These are phyloP conservation scores for Saccharomycopsis vini DNA, from an alignment of 805 yeast species.

Conservation along the genomic window DNA sequence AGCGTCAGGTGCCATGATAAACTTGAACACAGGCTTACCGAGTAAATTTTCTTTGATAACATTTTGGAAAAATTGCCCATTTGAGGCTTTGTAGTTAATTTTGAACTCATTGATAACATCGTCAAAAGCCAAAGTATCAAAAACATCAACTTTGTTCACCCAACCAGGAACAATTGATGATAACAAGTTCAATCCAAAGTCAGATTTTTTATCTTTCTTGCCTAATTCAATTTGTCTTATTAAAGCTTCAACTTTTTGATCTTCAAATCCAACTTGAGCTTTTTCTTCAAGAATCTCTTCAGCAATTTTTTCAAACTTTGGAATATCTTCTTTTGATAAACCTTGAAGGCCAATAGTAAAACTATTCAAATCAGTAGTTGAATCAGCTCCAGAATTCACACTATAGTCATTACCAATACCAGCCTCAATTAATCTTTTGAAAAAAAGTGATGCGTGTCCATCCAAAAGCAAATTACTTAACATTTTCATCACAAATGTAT, in stretches of 20 bases:
- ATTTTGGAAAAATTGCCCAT: conserved; percentile 52
- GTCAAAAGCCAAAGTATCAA: conserved; percentile 59
- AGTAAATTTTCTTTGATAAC: conserved; percentile 47
- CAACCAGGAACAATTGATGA: conserved; percentile 75
- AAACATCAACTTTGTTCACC: conserved; percentile 74
- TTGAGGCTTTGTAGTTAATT: conserved; percentile 41
- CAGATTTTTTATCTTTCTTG: conserved; percentile 80
- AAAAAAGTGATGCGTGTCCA: conserved; percentile 88
- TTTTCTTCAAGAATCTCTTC: conserved; percentile 37
- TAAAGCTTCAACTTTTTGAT: conserved; percentile 67
- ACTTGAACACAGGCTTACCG: conserved; percentile 52
- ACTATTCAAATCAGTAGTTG: conserved; percentile 64
- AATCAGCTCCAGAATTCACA: conserved; percentile 81
- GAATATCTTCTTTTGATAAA: conserved; percentile 38
- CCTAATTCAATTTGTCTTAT: conserved; percentile 79
- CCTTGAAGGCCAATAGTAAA: conserved; percentile 87
- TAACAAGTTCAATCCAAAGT: conserved; percentile 76
- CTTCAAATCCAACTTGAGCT: conserved; percentile 39
- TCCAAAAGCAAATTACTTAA: conserved; percentile 66
- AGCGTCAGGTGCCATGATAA: conserved; percentile 65
- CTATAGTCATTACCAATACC: conserved; percentile 81
- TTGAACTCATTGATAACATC: conserved; percentile 50
- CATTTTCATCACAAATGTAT: conserved; percentile 62
- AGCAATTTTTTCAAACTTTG: conserved; percentile 40
- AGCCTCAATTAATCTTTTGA: conserved; percentile 77